Conservation (phyloP, 2,329 filamentous ascomycete genomes). For the Sclerotinia trifoliorum region DNA sequence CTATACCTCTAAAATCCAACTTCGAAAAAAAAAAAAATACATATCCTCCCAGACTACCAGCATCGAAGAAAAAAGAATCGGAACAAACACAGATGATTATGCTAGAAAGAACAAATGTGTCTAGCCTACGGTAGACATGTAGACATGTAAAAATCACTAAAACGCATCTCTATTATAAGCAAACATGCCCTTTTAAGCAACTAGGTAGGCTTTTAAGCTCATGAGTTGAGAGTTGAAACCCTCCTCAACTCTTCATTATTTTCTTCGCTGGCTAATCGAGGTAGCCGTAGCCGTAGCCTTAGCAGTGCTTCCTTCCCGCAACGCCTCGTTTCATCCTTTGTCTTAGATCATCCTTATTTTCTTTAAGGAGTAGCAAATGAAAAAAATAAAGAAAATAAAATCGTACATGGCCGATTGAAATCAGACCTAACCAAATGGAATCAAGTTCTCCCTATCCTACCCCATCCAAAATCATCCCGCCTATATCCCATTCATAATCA, state of each 20-base stretch:
- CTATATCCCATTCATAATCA: constrained; percentile 6
- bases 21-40: not conserved
- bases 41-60: not conserved
- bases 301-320: not conserved
- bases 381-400: not conserved
- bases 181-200: not conserved
- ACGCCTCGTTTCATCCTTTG: constrained; percentile 3
- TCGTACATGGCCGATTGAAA: not conserved
- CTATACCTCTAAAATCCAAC: not conserved
- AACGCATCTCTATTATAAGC: not conserved
- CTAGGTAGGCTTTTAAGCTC: not conserved
- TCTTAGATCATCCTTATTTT: not conserved
- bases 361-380: no score
- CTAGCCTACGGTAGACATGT: not conserved
- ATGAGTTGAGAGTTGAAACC: not conserved
- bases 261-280: not conserved
- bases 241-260: not conserved
- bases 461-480: not conserved
- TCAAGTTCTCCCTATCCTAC: not conserved
- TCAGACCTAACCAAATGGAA: not conserved
- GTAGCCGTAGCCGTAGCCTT: no score
- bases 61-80: no score
- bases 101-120: not conserved
- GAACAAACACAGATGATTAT: not conserved
- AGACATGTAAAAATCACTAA: not conserved